Percentiles rank a stretch among this genome's conserved stretches.
phyloP scores from a whole-genome alignment of 768 basidiomycete species.

The Sutorius australiensis region DNA sequence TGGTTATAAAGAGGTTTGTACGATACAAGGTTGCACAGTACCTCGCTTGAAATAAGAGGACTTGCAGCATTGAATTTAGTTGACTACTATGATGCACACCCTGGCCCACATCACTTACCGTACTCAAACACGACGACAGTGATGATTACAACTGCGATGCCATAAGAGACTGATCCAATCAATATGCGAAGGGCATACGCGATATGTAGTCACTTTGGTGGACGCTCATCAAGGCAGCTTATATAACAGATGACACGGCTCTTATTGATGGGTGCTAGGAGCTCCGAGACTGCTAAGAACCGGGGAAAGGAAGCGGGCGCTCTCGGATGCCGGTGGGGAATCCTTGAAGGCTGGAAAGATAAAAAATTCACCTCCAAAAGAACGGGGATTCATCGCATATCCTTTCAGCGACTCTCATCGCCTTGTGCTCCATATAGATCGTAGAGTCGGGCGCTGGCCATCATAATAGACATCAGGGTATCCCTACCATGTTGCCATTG shows the following conservation, averaged over 20 bases:
- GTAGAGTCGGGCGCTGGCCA: too few species aligned
- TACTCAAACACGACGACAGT: not conserved
- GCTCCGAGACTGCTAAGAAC: not conserved
- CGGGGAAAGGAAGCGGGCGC: not conserved
- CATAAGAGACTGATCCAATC: not conserved
- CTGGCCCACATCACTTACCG: not conserved
- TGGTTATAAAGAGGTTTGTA: not conserved
- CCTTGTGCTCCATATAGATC: too few species aligned
- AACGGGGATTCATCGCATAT: too few species aligned
- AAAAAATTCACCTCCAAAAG: too few species aligned
- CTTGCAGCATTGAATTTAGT: not conserved
- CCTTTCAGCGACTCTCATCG: too few species aligned
- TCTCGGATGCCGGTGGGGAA: not conserved
- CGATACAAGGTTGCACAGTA: not conserved
- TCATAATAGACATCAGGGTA: too few species aligned
- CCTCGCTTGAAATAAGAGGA: not conserved
- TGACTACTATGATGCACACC: not conserved
- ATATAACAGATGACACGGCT: not conserved
- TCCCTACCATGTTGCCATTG: too few species aligned
- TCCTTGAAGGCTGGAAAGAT: not conserved
- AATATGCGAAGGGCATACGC: not conserved
- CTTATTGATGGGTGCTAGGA: not conserved
- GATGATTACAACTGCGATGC: not conserved
- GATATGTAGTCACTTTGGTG: not conserved
- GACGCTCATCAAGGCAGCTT: not conserved